Base-by-base conservation (phyloP, 805 yeast genomes). In the Ogataea polymorpha region DNA sequence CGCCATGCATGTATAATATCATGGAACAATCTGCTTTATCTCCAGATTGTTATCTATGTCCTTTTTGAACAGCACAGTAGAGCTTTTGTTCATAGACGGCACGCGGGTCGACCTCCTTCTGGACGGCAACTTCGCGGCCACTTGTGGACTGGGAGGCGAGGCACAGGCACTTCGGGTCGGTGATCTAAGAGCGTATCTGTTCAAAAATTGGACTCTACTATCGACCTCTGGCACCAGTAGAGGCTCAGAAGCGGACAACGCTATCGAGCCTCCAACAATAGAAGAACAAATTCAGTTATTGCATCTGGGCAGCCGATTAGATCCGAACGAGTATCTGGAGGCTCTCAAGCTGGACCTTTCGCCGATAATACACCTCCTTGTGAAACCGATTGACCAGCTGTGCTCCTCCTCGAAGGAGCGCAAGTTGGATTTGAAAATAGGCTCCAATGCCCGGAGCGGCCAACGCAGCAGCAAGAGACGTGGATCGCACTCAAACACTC, bases 281-380 rank as follows among this genome's bases (percentile, higher is more conserved):
- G 53, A 48, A 3, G 60, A 62, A 3, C 62, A 62, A 40, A 46
- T 62, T 6, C 66, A 62, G 37, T 35, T 63, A 11, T 36, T 63
- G 6, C 63, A 62, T 44, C 33, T 59, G 14, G 67, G 67, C 2
- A 41, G 43, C 28, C 44, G 64, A 35, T 37, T 63, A 8, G 53
- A 60, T 31, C 63, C 65, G 2, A 54, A 55, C 33, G 48, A 41
- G 1, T 16, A 21, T 2, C 12, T 63, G 15, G 35, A 35, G n/a
- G 17, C 52, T 2, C 43, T 63, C 21, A 54, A 60, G 37, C 24
- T 62, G 5, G 34, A 23, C 0, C 15, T 51, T 6, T 62, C 65
- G 5, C 55, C 56, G 2, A 45, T 61, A 1, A 23, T 62, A 3
- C 67, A 62, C 38, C 37, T 62, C n/a, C 35, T 61, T 2, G 46